A percentile compares a stretch with the other conserved stretches of the same genome.
These are phyloP conservation scores for Trichomonas tenax DNA, from an alignment of 208 protist genomes.

Conservation along the genomic window DNA sequence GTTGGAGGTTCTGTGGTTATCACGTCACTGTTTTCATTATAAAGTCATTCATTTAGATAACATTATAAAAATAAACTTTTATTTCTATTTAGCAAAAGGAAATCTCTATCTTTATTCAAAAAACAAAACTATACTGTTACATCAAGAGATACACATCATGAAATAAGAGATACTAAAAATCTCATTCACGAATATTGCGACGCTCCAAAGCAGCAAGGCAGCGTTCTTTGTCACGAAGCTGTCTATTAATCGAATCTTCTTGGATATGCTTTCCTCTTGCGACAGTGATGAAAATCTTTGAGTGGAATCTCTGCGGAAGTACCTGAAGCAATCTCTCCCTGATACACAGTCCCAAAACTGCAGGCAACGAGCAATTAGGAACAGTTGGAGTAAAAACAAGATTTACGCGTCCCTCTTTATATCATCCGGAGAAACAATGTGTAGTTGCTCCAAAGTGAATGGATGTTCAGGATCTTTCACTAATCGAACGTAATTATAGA, in stretches of 20 bases:
- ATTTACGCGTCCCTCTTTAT: background rate
- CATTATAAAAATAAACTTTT: no score
- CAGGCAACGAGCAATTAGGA: background rate
- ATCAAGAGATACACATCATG: no score
- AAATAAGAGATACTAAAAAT: no score
- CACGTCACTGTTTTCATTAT: no score
- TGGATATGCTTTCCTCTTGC: background rate
- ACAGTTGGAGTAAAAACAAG: conserved; percentile 7
- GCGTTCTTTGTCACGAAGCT: background rate
- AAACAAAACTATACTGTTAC: no score
- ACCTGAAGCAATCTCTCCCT: background rate
- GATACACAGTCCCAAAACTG: background rate
- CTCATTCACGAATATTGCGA: background rate
- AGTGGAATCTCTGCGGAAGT: background rate
- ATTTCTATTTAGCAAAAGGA: no score
- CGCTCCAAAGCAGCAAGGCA: background rate
- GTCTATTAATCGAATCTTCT: background rate
- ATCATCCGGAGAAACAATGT: background rate
- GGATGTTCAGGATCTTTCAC: conserved; percentile 15
- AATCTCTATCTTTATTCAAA: no score
- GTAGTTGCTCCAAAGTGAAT: conserved; percentile 7
- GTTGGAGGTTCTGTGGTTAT: no score
- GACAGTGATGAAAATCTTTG: background rate
- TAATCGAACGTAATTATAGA: background rate
- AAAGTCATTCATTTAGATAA: no score